Evolutionary conservation across 2,329 filamentous ascomycete genomes (phyloP), one percentile per base, ranked within the genome.

Genomic region (Rhinocladiella mackenziei): DNA sequence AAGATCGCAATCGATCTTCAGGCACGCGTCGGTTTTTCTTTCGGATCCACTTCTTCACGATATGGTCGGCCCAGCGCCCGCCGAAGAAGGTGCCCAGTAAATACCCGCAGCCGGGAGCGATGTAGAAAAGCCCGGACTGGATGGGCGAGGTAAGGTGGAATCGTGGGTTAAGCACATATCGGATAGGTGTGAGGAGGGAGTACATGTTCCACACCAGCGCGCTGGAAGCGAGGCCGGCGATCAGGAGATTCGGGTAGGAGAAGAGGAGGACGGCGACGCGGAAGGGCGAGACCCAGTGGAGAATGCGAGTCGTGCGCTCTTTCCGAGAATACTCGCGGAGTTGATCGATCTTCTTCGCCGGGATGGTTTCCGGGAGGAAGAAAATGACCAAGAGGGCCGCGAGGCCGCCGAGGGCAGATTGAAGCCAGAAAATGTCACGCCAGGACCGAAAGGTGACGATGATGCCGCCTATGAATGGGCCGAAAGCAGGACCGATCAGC

Each of bases 191-290:
- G 2, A 84, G 69, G 1, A 85, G 72, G 2, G 73, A 74, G 62
- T 86, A 86, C 58, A 88, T 86, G 62, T 89, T 87, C 81, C 82
- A 88, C 10, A 87, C 78, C 1, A 89, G 67, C 9, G 75, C 72
- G 1, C 74, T 76, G 33, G 76, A 80, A 2, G 78, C 79, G 3
- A 83, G 63, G 3, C 74, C 77, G 11, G 75, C 74, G 43, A 83
- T 70, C 10, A 84, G 67, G 2, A 88, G 70, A 57, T 87, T 88
- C 1, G 81, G 79, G 58, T 86, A 85, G 11, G 74, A 71, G 62
- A 83, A 85, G 6, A 87, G 68, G 13, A 72, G 66, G 8, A 85
- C 55, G 10, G 85, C 76, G 7, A 68, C 65, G 1, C 81, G 73
- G 55, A 80, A 68, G 0, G 85, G 85, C 48, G 84, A 86, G 34